Percentiles rank a stretch among this genome's conserved stretches.
Conservation (phyloP, 164 flowering plant species). For the Vitis riparia region DNA sequence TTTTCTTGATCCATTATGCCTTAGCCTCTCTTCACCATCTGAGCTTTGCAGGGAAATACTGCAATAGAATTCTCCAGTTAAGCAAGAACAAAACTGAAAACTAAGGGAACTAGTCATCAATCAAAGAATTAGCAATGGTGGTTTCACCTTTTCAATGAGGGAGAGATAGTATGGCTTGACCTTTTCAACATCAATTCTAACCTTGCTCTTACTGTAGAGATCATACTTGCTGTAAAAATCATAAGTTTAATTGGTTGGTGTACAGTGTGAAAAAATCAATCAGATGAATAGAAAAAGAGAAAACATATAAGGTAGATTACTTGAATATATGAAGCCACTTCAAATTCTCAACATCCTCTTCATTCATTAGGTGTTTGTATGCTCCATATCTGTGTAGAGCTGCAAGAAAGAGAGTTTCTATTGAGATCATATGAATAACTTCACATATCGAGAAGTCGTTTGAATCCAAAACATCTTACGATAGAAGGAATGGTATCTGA, state of each 20-base stretch:
- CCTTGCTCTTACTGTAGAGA: conserved; percentile 78
- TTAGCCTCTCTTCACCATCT: conserved; percentile 37
- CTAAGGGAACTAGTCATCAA: no score
- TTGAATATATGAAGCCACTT: conserved; percentile 69
- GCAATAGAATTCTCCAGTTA: conserved; percentile 15
- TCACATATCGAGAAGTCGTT: background rate
- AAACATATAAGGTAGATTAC: conserved; percentile 21
- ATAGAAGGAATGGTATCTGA: conserved; percentile 70
- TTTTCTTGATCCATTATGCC: background rate
- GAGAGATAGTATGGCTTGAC: conserved; percentile 75
- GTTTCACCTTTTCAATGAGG: conserved; percentile 58
- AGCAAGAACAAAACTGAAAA: background rate
- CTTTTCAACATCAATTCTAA: conserved; percentile 51
- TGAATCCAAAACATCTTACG: conserved; percentile 26
- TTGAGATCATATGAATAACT: background rate
- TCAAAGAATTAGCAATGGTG: no score
- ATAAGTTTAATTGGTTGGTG: background rate
- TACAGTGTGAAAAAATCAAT: background rate
- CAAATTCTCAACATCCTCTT: conserved; percentile 59
- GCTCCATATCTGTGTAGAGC: conserved; percentile 59
- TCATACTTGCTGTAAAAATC: conserved; percentile 55
- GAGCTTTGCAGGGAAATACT: conserved; percentile 60
- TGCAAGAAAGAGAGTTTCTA: conserved; percentile 10
- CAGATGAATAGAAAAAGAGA: background rate
- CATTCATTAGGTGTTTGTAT: conserved; percentile 59